Evolutionary conservation across 176 grass and related monocot species (phyloP).

Genomic region (Cenchrus americanus): DNA sequence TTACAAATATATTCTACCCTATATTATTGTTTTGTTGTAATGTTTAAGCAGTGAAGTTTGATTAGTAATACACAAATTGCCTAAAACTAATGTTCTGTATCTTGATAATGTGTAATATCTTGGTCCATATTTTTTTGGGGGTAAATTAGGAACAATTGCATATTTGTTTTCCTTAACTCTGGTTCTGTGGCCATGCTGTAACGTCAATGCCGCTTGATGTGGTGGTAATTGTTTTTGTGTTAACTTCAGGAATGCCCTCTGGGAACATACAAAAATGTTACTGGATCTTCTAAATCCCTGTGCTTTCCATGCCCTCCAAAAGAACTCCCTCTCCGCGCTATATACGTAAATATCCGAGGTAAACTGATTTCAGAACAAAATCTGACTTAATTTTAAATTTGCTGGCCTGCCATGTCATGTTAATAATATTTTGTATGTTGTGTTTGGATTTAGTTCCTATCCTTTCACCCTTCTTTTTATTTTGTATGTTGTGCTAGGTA

Average conservation of each 20-base stretch:
- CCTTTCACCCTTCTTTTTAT: neutral
- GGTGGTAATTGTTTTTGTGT: conserved; percentile 28
- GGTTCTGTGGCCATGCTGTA: neutral
- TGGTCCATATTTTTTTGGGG: conserved; percentile 3
- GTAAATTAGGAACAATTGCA: conserved; percentile 10
- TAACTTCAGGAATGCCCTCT: conserved; percentile 93
- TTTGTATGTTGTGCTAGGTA: neutral
- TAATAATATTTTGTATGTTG: too few species aligned
- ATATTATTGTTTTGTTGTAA: conserved; percentile 6
- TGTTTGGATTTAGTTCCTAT: conserved; percentile 3
- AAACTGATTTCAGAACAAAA: conserved; percentile 6
- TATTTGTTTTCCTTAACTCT: conserved; percentile 3
- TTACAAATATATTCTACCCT: neutral
- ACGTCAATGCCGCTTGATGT: conserved; percentile 4
- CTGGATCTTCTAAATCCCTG: conserved; percentile 89
- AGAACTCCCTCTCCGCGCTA: conserved; percentile 80
- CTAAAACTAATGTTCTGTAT: neutral
- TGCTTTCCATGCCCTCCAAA: conserved; percentile 73
- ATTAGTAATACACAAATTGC: neutral
- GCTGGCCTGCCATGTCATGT: neutral
- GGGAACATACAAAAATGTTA: conserved; percentile 97
- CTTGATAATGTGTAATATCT: conserved; percentile 11
- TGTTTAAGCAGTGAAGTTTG: conserved; percentile 8
- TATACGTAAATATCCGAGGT: conserved; percentile 82
- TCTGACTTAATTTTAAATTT: conserved; percentile 24